Evolutionary conservation across 1,284 basidiomycete species (phyloP), one percentile per base, ranked within the genome.

Genomic region (Malassezia caprae): DNA sequence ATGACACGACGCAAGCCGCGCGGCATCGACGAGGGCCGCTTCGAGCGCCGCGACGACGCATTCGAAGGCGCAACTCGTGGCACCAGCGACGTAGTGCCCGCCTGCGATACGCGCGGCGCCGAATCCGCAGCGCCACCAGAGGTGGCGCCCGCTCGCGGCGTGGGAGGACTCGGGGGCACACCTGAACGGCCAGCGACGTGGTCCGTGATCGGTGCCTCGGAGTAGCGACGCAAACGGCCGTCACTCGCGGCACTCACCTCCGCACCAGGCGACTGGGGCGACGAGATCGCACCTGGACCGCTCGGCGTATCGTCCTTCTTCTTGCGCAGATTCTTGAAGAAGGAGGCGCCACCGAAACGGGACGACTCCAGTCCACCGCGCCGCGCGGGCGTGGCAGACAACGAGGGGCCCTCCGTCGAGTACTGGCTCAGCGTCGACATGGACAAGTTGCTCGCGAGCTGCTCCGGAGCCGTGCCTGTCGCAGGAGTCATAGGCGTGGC

Each of bases 1-100:
- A 39, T 48, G 13, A 64, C 54, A 11, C 56, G 56, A 24, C 43
- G 41, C 41, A 51, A 32, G 5, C 41, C 41, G 8, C 24, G 35
- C 13, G 17, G 4, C 32, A 24, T 12, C 11, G n/a, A 17, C 35
- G 41, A 19, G 26, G 11, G 35, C 4, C 48, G 34, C 23, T 30
- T 24, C 26, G 39, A 19, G 27, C 31, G 31, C 31, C 34, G 45
- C 28, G 30, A 46, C 28, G 52, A 48, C 19, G 31, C 35, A 27
- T 11, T 11, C 10, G 15, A 19, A 15, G 43, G 15, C 19, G 24
- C 31, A 28, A 17, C 4, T 12, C 26, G 19, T 28, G 43, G 28
- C 8, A 30, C 43, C 8, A 30, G 17, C 10, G 43, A 31, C 24
- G 17, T 45, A 11, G 26, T 24, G 15, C n/a, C 23, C 11, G 15